A percentile compares a stretch with the other conserved stretches of the same genome.
These are phyloP conservation scores for Xerocomus minutiporus DNA, from an alignment of 1,284 basidiomycete genomes.

Conservation along the genomic window DNA sequence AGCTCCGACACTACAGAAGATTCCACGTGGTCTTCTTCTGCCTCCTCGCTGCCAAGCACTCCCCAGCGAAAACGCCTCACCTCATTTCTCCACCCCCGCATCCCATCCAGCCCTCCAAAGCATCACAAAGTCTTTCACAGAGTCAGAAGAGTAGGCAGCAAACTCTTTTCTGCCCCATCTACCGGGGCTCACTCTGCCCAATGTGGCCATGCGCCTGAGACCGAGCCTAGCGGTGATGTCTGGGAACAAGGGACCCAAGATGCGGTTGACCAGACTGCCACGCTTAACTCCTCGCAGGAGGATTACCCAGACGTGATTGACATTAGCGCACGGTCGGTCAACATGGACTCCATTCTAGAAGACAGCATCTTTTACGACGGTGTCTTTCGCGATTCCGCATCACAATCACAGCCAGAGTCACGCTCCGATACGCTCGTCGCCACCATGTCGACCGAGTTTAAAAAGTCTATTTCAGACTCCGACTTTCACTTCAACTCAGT, in stretches of 20 bases:
- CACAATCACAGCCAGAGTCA: constrained; percentile 5
- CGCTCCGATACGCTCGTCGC: constrained; percentile 24
- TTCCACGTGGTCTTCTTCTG: constrained; percentile 11
- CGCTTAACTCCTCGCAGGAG: background rate
- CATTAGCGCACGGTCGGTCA: constrained; percentile 13
- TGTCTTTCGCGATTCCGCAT: constrained; percentile 1
- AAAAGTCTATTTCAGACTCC: constrained; percentile 16
- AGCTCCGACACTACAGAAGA: constrained; percentile 11
- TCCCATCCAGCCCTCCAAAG: constrained; percentile 7
- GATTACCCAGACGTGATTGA: constrained; percentile 23
- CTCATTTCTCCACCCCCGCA: constrained; percentile 17
- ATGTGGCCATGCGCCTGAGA: background rate
- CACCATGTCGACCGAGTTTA: background rate
- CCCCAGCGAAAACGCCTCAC: constrained; percentile 10
- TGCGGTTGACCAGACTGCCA: background rate
- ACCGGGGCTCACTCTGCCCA: background rate
- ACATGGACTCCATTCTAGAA: background rate
- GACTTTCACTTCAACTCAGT: background rate
- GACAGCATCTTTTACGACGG: background rate
- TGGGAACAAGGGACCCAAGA: background rate
- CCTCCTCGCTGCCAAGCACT: constrained; percentile 4
- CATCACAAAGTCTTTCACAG: constrained; percentile 14
- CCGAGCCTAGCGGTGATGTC: background rate
- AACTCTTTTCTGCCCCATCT: constrained; percentile 15
- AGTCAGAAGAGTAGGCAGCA: constrained; percentile 3